Evolutionary conservation across 768 basidiomycete genomes (phyloP).

Genomic region (Daedalea quercina): DNA sequence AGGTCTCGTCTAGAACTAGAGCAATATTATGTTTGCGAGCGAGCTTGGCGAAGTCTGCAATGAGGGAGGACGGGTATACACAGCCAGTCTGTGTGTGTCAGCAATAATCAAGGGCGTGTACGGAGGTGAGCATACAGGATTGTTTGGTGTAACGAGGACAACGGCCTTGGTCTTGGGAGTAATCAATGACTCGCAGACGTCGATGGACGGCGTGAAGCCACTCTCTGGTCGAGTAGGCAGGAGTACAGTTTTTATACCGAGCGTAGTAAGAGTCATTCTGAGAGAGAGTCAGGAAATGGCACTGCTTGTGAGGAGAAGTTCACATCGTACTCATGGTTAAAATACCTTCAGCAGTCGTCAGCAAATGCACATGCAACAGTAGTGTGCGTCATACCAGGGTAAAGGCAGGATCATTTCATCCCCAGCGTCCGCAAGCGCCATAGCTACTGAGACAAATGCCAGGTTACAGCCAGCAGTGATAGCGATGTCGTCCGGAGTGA

Average conservation of each 20-base stretch:
- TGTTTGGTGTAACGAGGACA: constrained; percentile 71
- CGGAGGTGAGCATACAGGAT: constrained; percentile 39
- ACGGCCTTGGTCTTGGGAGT: constrained; percentile 60
- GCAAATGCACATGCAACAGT: neutral
- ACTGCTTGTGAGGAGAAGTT: neutral
- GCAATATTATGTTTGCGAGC: constrained; percentile 50
- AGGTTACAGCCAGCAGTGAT: constrained; percentile 70
- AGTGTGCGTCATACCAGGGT: constrained; percentile 44
- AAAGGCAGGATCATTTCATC: constrained; percentile 69
- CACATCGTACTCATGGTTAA: constrained; percentile 52
- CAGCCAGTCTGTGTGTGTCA: constrained; percentile 53
- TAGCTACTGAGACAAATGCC: constrained; percentile 56
- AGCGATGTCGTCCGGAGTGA: constrained; percentile 52
- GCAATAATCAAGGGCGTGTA: neutral
- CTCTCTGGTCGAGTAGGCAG: constrained; percentile 43
- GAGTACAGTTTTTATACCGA: constrained; percentile 52
- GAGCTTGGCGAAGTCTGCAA: constrained; percentile 54
- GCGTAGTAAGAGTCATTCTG: constrained; percentile 63
- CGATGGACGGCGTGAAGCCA: constrained; percentile 55
- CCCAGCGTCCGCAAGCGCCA: constrained; percentile 60
- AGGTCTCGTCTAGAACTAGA: constrained; percentile 83
- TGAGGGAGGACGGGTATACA: constrained; percentile 48
- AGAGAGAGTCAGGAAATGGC: neutral
- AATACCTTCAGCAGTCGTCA: constrained; percentile 38
- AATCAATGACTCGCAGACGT: constrained; percentile 44